Evolutionary conservation across 257 asterid genomes (phyloP).

Genomic region (Penstemon davidsonii): DNA sequence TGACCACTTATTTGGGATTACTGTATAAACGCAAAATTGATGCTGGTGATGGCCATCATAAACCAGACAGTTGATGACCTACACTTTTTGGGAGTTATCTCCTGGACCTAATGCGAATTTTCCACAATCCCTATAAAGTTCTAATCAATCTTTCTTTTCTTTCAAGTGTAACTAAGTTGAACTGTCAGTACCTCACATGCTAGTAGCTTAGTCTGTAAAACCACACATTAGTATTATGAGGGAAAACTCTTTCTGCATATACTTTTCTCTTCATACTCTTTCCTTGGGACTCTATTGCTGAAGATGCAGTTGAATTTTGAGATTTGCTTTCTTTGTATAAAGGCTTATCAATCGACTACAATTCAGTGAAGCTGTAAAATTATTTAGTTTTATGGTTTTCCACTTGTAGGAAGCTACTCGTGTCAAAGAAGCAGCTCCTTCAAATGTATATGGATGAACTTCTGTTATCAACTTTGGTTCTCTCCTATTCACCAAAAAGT

Average conservation of each 20-base stretch:
- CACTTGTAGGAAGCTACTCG: conserved; percentile 61
- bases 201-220: conserved; percentile 10
- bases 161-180: conserved; percentile 2
- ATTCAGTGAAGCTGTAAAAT: conserved; percentile 1
- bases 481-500: conserved; percentile 86
- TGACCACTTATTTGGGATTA: not conserved
- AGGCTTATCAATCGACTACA: conserved; percentile 1
- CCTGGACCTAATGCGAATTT: conserved; percentile 9
- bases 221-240: not conserved
- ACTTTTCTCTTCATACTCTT: conserved; percentile 3
- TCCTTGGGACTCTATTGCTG: conserved; percentile 23
- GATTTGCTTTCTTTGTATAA: conserved; percentile 7
- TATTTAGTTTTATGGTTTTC: conserved; percentile 9
- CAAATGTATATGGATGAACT: conserved; percentile 68
- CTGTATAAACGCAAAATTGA: not conserved
- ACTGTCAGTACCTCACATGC: conserved; percentile 2
- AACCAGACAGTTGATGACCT: conserved; percentile 9
- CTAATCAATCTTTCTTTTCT: not conserved
- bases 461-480: conserved; percentile 59
- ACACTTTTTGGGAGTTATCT: not conserved
- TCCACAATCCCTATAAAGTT: not conserved
- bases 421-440: conserved; percentile 49
- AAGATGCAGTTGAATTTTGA: conserved; percentile 7
- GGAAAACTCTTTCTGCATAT: conserved; percentile 7
- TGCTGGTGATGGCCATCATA: conserved; percentile 11